A percentile compares a stretch with the other conserved stretches of the same genome.
These are phyloP conservation scores for Zygotorulaspora florentina DNA, from an alignment of 805 yeast species.

Conservation along the genomic window DNA sequence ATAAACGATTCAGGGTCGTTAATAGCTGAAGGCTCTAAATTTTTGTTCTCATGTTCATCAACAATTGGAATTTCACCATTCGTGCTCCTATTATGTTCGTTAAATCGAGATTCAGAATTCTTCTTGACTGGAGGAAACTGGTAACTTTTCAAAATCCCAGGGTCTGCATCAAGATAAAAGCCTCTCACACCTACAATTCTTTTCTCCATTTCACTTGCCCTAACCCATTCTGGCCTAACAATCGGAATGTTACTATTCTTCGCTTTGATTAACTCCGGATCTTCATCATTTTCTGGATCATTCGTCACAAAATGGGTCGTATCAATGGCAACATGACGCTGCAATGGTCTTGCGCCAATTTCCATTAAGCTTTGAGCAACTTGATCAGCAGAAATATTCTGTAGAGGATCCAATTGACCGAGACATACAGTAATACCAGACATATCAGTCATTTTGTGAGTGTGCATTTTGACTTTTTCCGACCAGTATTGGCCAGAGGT, in stretches of 20 bases:
- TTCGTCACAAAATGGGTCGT: conserved; percentile 86
- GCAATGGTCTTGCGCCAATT: conserved; percentile 84
- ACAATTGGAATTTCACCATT: not conserved
- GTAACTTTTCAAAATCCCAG: conserved; percentile 41
- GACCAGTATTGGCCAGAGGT: conserved; percentile 84
- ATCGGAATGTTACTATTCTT: conserved; percentile 83
- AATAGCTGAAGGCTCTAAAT: not conserved
- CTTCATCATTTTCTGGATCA: conserved; percentile 29
- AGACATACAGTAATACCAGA: conserved; percentile 88
- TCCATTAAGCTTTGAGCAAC: conserved; percentile 55
- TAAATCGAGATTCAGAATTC: conserved; percentile 6
- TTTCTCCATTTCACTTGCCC: conserved; percentile 86
- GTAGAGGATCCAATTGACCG: conserved; percentile 68
- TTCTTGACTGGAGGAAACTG: conserved; percentile 36
- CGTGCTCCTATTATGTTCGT: not conserved
- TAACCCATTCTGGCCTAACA: conserved; percentile 94
- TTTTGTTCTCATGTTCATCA: not conserved
- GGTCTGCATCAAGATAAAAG: conserved; percentile 61
- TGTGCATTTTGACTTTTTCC: conserved; percentile 61
- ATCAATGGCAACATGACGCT: conserved; percentile 70
- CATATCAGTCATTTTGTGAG: conserved; percentile 95
- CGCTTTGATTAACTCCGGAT: conserved; percentile 67
- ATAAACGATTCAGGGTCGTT: no score
- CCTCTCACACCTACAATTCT: conserved; percentile 91
- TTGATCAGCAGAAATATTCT: conserved; percentile 46